phyloP scores from a whole-genome alignment of 78 protist genomes.

The Pigoraptor vietnamica region DNA sequence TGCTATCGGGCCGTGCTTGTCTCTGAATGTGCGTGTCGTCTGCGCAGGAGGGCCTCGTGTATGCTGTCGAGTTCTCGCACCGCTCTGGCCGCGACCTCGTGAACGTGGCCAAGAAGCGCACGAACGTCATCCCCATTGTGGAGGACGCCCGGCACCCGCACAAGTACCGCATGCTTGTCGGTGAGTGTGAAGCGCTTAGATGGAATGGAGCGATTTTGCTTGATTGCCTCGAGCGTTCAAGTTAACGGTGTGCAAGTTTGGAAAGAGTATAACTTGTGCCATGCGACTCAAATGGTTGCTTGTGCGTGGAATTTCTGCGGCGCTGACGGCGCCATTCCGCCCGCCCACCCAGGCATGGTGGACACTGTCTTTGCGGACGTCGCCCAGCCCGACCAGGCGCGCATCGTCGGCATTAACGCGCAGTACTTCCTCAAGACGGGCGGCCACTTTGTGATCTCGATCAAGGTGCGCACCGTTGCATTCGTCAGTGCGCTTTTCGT shows the following conservation, averaged over 20 bases:
- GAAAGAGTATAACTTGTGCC: too few species aligned
- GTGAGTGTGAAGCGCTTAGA: background rate
- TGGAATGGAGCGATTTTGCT: too few species aligned
- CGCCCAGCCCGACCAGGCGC: conserved; percentile 99
- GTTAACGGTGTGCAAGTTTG: too few species aligned
- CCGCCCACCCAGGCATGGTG: conserved; percentile 96
- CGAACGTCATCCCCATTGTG: conserved; percentile 98
- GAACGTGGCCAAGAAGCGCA: conserved; percentile 96
- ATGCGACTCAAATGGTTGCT: too few species aligned
- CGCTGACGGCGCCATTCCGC: too few species aligned
- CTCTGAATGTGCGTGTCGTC: background rate
- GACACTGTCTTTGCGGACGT: conserved; percentile 98
- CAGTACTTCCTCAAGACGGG: conserved; percentile 96
- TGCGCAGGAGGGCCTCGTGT: conserved; percentile 87
- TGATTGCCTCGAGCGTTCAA: too few species aligned
- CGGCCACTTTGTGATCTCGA: conserved; percentile 96
- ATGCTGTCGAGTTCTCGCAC: conserved; percentile 99
- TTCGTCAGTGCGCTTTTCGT: conserved; percentile 3
- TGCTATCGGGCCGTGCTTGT: background rate
- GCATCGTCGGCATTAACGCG: conserved; percentile 98
- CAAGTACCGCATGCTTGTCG: conserved; percentile 96
- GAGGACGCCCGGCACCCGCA: conserved; percentile 99
- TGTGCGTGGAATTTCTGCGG: too few species aligned
- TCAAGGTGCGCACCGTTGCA: conserved; percentile 88
- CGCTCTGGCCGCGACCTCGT: conserved; percentile 98